Base-by-base conservation (phyloP, 805 yeast genomes). In the Candida methanosorbosa region DNA sequence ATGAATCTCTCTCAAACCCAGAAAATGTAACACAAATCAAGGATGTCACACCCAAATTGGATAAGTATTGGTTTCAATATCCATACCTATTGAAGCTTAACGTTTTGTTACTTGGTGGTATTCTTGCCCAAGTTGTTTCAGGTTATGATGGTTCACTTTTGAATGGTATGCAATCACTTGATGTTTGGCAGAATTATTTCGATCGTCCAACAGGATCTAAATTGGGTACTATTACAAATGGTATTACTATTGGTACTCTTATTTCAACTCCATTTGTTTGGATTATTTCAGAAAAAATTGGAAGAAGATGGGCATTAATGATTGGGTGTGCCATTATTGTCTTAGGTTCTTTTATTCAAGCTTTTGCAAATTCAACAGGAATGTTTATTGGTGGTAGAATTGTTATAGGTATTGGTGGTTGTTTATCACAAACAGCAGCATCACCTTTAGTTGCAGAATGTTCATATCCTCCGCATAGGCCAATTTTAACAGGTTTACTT, bases 301-400 rank as follows among this genome's bases (percentile, higher is more conserved):
- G 90, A 29, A 74, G 90, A 58, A 72, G 75, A 52, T 73, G 72
- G 17, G 49, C 70, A 37, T 64, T 79, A 24, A 44, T 68, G 18
- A 32, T 60, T 17, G 86, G 87, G 11, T 59, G 74, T 30, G 14
- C 63, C 14, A 61, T 75, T 31, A 71, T 78, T 44, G 56, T 72
- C 21, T 39, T 75, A 29, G 83, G 84, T 38, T 68, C 77, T 17
- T 47, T 68, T 27, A 57, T 81, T 24, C 81, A 79, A 40, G 55
- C 68, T 13, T 33, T 70, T 16, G 64, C 81, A 9, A 35, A 33
- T 9, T 29, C 36, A 7, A 38, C 44, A 25, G 58, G 50, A n/a
- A 49, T 46, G 46, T 64, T 68, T 46, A 52, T 70, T 20, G 65
- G 48, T 14, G 49, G 70, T 0, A 62, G 80, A 58, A 47, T 73